Percentiles rank a stretch among this genome's conserved stretches.
Conservation (phyloP, 495 filamentous ascomycete genomes). For the Penicillium longicatenatum region DNA sequence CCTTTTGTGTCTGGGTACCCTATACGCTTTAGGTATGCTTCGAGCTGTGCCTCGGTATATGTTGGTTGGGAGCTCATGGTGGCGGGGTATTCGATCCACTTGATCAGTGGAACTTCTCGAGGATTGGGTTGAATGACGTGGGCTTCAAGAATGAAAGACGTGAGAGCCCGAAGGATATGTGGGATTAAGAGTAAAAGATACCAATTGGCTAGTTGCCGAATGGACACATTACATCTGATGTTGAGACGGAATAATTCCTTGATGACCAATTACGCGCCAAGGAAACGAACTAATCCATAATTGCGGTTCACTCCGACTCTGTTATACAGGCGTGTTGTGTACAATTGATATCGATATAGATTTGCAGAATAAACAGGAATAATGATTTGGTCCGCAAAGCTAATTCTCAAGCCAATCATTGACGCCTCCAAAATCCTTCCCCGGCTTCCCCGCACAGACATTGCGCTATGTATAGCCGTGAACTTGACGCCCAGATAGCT, state of each 20-base stretch:
- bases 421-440: no score
- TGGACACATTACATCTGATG: neutral
- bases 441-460: no score
- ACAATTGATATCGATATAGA: no score
- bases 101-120: neutral
- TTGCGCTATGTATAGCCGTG: no score
- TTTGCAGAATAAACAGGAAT: no score
- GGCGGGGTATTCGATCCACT: neutral
- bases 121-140: neutral
- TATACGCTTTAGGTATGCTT: conserved; percentile 39
- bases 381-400: no score
- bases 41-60: conserved; percentile 35
- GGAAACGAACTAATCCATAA: neutral
- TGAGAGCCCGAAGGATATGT: neutral
- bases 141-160: neutral
- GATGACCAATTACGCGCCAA: conserved; percentile 14
- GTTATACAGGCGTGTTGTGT: no score
- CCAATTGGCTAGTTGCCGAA: neutral
- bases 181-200: neutral
- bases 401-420: no score
- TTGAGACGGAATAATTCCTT: conserved; percentile 4
- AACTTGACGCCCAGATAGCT: no score
- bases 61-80: conserved; percentile 19
- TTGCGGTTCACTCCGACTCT: no score
- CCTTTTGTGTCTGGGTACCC: conserved; percentile 22